phyloP scores from a whole-genome alignment of 331 rosid species.

The Acacia pycnantha region DNA sequence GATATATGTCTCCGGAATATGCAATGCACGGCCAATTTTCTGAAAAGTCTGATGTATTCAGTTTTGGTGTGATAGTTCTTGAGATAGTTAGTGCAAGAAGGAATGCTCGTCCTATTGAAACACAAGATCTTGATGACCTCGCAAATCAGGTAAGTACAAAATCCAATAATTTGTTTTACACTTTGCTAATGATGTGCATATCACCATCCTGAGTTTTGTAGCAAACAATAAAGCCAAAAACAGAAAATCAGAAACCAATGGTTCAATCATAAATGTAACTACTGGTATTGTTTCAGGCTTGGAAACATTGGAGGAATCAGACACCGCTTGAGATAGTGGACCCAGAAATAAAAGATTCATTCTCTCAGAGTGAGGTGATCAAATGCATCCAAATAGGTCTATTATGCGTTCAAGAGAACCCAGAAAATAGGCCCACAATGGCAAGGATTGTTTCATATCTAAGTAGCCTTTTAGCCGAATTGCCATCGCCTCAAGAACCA shows the following conservation, averaged over 20 bases:
- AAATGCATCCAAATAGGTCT: constrained; percentile 42
- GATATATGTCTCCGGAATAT: constrained; percentile 67
- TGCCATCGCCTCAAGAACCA: constrained; percentile 40
- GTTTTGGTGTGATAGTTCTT: constrained; percentile 57
- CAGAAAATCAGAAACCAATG: neutral
- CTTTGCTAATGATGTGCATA: neutral
- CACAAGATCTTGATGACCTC: constrained; percentile 35
- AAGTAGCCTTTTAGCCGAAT: constrained; percentile 29
- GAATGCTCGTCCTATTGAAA: constrained; percentile 37
- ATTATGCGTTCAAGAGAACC: constrained; percentile 51
- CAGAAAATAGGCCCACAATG: constrained; percentile 50
- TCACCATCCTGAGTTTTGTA: neutral
- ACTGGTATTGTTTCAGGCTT: constrained; percentile 36
- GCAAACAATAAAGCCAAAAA: neutral
- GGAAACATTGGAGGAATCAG: constrained; percentile 44
- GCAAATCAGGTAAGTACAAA: constrained; percentile 45
- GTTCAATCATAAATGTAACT: neutral
- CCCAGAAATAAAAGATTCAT: constrained; percentile 27
- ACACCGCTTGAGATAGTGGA: constrained; percentile 35
- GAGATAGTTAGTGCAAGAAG: constrained; percentile 53
- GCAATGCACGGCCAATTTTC: constrained; percentile 55
- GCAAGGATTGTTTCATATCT: constrained; percentile 40
- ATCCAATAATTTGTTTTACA: neutral
- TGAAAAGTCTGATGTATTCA: constrained; percentile 50
- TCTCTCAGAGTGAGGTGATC: constrained; percentile 31